Evolutionary conservation across 2,329 filamentous ascomycete species (phyloP).

Genomic region (Coniochaeta sp.): DNA sequence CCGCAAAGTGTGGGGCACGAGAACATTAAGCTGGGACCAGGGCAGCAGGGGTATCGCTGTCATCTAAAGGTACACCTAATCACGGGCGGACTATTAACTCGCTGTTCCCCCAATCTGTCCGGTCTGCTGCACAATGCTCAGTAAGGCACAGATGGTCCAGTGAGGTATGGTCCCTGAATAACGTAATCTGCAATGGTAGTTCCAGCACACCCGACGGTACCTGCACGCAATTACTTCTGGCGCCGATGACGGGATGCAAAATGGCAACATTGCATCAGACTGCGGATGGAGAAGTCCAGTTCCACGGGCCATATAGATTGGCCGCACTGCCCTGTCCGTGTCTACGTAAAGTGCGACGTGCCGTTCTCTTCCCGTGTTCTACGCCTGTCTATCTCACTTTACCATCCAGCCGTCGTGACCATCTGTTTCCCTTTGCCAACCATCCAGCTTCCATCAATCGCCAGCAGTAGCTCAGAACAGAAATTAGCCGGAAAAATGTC

Average conservation of each 20-base stretch:
- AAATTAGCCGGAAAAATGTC: not conserved
- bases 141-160: too few relatives aligned
- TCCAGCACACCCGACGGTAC: too few relatives aligned
- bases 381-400: not conserved
- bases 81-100: not conserved
- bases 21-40: too few relatives aligned
- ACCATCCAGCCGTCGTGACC: not conserved
- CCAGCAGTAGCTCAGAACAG: slow-evolving; percentile 3
- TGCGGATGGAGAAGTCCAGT: not conserved
- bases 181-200: too few relatives aligned
- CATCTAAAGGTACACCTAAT: not conserved
- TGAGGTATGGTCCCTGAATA: too few relatives aligned
- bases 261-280: not conserved
- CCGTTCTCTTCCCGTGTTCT: not conserved
- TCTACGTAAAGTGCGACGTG: not conserved
- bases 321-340: not conserved
- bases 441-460: not conserved
- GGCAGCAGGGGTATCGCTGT: too few relatives aligned
- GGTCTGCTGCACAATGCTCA: too few relatives aligned
- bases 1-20: too few relatives aligned
- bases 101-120: not conserved
- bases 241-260: not conserved
- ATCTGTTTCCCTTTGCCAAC: not conserved
- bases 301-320: not conserved
- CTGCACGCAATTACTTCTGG: not conserved